Evolutionary conservation across 2,329 filamentous ascomycete genomes (phyloP), one percentile per base, ranked within the genome.

Genomic region (Diplodia corticola): DNA sequence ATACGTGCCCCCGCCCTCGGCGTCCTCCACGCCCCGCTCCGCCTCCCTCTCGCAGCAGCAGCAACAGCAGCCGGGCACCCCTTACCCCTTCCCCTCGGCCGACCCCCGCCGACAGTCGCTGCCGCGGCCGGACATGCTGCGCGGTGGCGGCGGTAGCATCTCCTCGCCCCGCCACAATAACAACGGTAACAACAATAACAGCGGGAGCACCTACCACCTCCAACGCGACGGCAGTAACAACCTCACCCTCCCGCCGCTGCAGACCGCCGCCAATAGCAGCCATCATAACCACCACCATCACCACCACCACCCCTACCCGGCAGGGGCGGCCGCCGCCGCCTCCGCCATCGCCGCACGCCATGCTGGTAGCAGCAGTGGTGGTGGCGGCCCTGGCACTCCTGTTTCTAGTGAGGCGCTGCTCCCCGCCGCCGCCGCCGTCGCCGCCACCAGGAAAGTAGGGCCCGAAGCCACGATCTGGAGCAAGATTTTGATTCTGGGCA

Each of bases 401-500:
- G 17, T 9, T 20, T 15, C 37, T 30, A 44, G 10, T 3, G 12
- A 83, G 73, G 68, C 85, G 81, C 57, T 79, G 90, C 24, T 88
- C 90, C 71, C 86, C 88, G 7, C 89, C 90, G 80, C 87, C 93
- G n/a, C n/a, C n/a, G n/a, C n/a, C n/a, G n/a, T n/a, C 90, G 71
- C 86, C 88, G 7, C 89, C 90, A 80, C 87, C 93, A 67, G 91
- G 91, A 88, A 87, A 84, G 28, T 90, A 3, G 30, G 30, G 5
- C 30, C 30, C 30, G 30, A 33, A 10, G 30, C 95, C 61, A 85
- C 89, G 0, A 90, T 91, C 72, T 78, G 88, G 51, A 88, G 88
- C 70, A 97, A 96, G 77, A 86, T 97, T 71, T 87, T 88, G 57
- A 84, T 94, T 2, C 82, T 98, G 37, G 84, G 87, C 17, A 88